phyloP scores from a whole-genome alignment of 1,139 yeast genomes.

The Kodamaea plutei region DNA sequence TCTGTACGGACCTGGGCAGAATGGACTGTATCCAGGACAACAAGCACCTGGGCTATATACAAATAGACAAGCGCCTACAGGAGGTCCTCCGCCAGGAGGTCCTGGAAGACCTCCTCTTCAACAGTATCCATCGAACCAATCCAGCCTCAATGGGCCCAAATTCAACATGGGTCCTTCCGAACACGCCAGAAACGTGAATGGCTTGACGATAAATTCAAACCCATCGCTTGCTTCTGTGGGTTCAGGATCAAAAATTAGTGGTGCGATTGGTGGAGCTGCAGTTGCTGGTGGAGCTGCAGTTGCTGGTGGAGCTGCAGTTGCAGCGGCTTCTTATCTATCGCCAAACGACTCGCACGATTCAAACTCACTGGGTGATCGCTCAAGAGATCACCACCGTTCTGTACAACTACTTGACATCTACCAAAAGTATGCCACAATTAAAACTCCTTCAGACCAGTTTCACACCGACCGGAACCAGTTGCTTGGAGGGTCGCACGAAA shows the following conservation, averaged over 20 bases:
- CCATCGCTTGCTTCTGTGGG: background rate
- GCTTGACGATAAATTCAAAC: slow-evolving; percentile 4
- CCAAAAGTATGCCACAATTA: slow-evolving; percentile 40
- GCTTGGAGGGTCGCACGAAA: slow-evolving; percentile 36
- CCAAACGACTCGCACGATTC: too few species aligned
- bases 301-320: slow-evolving; percentile 4
- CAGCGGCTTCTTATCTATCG: too few species aligned
- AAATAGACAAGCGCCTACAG: too few species aligned
- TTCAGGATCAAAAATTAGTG: too few species aligned
- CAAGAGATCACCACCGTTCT: slow-evolving; percentile 26
- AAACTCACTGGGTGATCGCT: too few species aligned
- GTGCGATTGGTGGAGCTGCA: slow-evolving; percentile 4
- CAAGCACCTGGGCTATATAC: too few species aligned
- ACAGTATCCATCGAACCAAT: too few species aligned
- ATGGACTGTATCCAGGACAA: background rate
- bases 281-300: too few species aligned
- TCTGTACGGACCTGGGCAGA: background rate
- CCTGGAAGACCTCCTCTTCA: too few species aligned
- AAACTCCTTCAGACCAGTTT: slow-evolving; percentile 43
- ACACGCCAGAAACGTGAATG: slow-evolving; percentile 7
- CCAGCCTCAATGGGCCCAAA: too few species aligned
- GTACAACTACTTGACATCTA: slow-evolving; percentile 44
- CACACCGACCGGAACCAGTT: slow-evolving; percentile 23
- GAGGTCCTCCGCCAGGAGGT: too few species aligned
- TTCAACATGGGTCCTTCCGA: too few species aligned